Evolutionary conservation across 139 green algal species (phyloP), one percentile per base, ranked within the genome.

Genomic region (Choricystis sp.): DNA sequence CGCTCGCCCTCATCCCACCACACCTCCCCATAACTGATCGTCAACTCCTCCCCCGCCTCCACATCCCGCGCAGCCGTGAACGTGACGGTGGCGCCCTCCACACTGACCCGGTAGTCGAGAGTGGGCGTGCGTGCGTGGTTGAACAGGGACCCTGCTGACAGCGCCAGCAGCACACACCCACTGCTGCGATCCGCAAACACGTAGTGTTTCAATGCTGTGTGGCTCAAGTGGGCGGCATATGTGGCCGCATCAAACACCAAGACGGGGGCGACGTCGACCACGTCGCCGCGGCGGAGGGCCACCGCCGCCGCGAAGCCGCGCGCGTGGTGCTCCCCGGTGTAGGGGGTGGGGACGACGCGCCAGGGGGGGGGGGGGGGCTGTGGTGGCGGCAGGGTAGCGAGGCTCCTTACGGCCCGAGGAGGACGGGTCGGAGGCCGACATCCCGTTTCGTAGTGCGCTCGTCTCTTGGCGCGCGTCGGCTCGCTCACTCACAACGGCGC

Each of bases 1-100:
- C 26, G n/a, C 29, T 52, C 22, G 4, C 23, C 4, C 30, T 74
- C 64, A 24, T 60, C 59, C 66, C 70, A 74, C 69, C 69, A 74
- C 3, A 74, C 2, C 16, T 65, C 19, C 16, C 68, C 64, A 62
- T 77, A 77, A 48, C 49, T 69, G 31, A 77, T 74, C 0, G 61
- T 72, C 14, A 77, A 64, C 57, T 77, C 72, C 48, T 73, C 67
- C 2, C 60, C 60, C n/a, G 30, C 56, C 24, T 49, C 4, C 1
- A 77, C 63, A 20, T 59, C 28, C 0, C 57, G 48, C 9, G 60
- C 59, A 19, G 72, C 72, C 58, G 63, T 66, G 55, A 63, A 74
- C 0, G 21, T 52, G n/a, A 77, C 63, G 21, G 68, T 9, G 5
- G 61, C 23, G 1, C 56, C 20, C 3, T 40, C 40, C 9, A 29